phyloP scores from a whole-genome alignment of 139 green algal species.

The Volvox reticuliferus region DNA sequence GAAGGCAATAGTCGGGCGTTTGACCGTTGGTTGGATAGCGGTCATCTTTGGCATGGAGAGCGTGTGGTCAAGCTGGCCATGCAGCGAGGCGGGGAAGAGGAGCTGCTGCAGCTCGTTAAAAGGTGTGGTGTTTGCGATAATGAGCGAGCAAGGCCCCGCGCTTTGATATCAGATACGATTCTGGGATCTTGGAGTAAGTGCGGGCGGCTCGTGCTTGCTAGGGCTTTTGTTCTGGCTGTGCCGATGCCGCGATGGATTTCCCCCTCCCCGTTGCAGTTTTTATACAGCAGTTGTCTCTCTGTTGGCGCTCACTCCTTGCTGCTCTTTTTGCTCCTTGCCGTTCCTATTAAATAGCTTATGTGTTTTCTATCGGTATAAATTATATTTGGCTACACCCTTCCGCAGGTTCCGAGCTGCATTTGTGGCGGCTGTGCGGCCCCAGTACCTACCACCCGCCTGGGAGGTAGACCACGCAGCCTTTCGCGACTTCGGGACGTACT shows the following conservation, averaged over 20 bases:
- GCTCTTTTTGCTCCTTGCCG: neutral
- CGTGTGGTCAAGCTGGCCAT: conserved; percentile 69
- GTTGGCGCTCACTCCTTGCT: neutral
- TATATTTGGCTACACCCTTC: neutral
- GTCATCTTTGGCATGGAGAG: conserved; percentile 79
- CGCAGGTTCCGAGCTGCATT: conserved; percentile 75
- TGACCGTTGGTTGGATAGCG: conserved; percentile 45
- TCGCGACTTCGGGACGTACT: conserved; percentile 67
- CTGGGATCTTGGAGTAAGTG: too few relatives aligned
- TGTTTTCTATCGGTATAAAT: too few relatives aligned
- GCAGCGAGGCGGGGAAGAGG: conserved; percentile 63
- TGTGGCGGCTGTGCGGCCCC: conserved; percentile 71
- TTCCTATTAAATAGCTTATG: too few relatives aligned
- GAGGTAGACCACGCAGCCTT: conserved; percentile 66
- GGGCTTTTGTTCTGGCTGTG: too few relatives aligned
- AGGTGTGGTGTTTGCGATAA: conserved; percentile 11
- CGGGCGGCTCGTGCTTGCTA: too few relatives aligned
- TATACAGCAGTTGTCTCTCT: too few relatives aligned
- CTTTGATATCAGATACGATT: too few relatives aligned
- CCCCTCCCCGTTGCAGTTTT: too few relatives aligned
- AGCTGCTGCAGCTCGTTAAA: conserved; percentile 66
- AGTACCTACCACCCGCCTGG: conserved; percentile 75
- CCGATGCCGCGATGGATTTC: too few relatives aligned
- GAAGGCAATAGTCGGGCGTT: neutral
- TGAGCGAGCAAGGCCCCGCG: too few relatives aligned